Evolutionary conservation across 225 moss, liverwort and hornwort genomes (phyloP).

Genomic region (Bryoerythrophyllum caledonicum): DNA sequence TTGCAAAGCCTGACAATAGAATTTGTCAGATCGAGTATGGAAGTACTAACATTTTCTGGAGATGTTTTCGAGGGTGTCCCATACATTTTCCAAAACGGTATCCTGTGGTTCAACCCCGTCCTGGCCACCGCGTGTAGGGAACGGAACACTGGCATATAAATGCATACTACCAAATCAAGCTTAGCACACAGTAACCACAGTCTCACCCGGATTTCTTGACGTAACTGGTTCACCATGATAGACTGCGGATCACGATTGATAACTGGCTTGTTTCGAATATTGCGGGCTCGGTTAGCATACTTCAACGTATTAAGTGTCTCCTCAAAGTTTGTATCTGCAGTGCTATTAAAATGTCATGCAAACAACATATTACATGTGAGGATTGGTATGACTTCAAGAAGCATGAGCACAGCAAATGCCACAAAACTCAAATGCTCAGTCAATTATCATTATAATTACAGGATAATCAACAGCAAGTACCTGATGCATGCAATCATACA

Average conservation of each 20-base stretch:
- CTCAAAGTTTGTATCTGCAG: slow-evolving; percentile 80
- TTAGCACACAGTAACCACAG: not conserved
- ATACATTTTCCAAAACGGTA: no score
- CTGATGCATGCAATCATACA: slow-evolving; percentile 97
- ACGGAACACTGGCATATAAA: not conserved
- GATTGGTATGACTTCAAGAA: not conserved
- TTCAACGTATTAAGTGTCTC: slow-evolving; percentile 87
- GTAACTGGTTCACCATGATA: slow-evolving; percentile 73
- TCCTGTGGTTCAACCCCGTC: no score
- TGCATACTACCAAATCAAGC: not conserved
- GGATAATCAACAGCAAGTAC: slow-evolving; percentile 32
- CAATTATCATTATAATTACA: not conserved
- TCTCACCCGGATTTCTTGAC: slow-evolving; percentile 74
- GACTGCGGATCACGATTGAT: slow-evolving; percentile 84
- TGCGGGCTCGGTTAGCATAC: slow-evolving; percentile 84
- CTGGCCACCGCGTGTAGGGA: not conserved
- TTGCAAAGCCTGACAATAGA: slow-evolving; percentile 61
- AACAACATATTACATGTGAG: slow-evolving; percentile 2
- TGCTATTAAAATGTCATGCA: slow-evolving; percentile 50
- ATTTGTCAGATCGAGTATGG: not conserved
- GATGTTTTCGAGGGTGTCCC: no score
- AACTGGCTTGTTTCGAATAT: slow-evolving; percentile 82
- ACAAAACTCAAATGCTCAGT: not conserved
- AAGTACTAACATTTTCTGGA: not conserved
- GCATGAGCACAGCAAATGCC: slow-evolving; percentile 2